Conservation (phyloP, 257 asterid species). For the Knoxia roxburghii region DNA sequence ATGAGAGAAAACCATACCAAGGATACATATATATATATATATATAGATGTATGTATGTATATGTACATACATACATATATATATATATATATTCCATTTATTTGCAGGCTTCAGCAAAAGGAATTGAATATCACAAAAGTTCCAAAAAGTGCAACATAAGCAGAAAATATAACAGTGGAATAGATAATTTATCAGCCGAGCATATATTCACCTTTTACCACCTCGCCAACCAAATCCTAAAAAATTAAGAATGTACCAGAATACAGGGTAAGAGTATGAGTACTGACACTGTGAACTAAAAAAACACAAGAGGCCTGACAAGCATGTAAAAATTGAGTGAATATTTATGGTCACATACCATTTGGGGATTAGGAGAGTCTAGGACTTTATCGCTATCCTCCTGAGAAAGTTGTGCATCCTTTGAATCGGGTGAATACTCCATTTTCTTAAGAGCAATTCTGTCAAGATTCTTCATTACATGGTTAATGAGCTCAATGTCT, state of each 20-base stretch:
- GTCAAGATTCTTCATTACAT: slow-evolving; percentile 45
- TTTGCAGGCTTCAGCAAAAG: neutral
- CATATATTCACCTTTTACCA: too few relatives aligned
- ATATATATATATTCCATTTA: too few relatives aligned
- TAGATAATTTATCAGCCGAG: neutral
- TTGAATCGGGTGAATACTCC: slow-evolving; percentile 19
- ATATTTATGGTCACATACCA: slow-evolving; percentile 40
- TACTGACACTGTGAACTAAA: neutral
- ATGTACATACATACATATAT: too few relatives aligned
- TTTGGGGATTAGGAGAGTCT: slow-evolving; percentile 20
- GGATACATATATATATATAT: too few relatives aligned
- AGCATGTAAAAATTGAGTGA: neutral
- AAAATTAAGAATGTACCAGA: neutral
- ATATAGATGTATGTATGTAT: too few relatives aligned
- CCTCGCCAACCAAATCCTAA: neutral
- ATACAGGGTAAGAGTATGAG: neutral
- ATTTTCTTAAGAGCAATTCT: slow-evolving; percentile 44
- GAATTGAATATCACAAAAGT: neutral
- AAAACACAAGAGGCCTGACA: neutral
- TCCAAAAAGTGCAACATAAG: neutral
- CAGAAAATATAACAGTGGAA: neutral
- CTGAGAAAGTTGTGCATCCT: slow-evolving; percentile 20
- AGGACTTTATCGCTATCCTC: slow-evolving; percentile 30
- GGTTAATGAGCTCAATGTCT: slow-evolving; percentile 39
- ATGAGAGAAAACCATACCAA: neutral